Percentiles rank a stretch among this genome's conserved stretches.
These are phyloP conservation scores for Epichloe festucae DNA, from an alignment of 2,329 filamentous ascomycete genomes.

Conservation along the genomic window DNA sequence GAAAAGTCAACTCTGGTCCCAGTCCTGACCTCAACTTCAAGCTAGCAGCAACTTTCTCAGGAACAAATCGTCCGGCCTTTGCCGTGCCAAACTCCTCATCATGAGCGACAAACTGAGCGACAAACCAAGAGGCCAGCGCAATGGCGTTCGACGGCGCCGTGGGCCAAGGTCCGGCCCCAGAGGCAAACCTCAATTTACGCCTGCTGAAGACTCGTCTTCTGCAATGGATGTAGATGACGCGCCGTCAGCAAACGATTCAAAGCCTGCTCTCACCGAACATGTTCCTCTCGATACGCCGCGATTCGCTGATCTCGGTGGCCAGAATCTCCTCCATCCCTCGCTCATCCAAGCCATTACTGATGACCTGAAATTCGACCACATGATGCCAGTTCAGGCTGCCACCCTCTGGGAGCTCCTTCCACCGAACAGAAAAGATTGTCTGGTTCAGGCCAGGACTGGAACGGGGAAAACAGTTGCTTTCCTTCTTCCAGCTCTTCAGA, in stretches of 20 bases:
- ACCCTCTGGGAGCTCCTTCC: constrained; percentile 35
- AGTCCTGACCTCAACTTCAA: no score
- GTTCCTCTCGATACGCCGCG: constrained; percentile 31
- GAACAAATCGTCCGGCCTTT: neutral
- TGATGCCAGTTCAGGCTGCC: constrained; percentile 43
- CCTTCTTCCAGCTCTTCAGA: constrained; percentile 70
- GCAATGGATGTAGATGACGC: neutral
- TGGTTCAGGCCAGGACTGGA: constrained; percentile 77
- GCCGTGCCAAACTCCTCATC: neutral
- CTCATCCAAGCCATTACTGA: constrained; percentile 35
- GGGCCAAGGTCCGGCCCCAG: neutral
- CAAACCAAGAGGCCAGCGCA: constrained; percentile 1
- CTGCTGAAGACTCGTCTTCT: neutral
- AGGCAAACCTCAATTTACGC: neutral
- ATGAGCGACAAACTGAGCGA: constrained; percentile 5
- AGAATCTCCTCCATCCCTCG: constrained; percentile 28
- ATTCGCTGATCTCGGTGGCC: constrained; percentile 30
- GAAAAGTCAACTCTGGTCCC: neutral
- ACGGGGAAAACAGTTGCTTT: constrained; percentile 82
- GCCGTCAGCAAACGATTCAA: neutral
- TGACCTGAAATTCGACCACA: constrained; percentile 36
- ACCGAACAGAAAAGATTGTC: constrained; percentile 33
- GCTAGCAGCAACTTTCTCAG: no score
- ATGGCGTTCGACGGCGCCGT: constrained; percentile 1
- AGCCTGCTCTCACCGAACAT: constrained; percentile 9